A percentile compares a stretch with the other conserved stretches of the same genome.
Evolutionary conservation across 768 basidiomycete species (phyloP).

Genomic region (Tulasnella sp.): DNA sequence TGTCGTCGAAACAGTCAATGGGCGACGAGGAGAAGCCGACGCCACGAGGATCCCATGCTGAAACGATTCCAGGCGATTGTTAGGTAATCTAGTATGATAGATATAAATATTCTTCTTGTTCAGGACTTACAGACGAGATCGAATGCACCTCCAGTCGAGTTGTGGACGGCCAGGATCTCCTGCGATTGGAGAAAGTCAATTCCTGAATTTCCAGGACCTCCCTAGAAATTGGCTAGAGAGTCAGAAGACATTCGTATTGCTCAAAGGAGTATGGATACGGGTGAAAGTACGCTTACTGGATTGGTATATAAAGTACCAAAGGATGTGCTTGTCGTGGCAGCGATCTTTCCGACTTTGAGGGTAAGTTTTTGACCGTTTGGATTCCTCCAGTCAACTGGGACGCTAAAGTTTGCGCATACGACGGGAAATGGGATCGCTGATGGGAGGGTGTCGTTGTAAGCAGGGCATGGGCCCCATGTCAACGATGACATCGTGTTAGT

Average conservation of each 20-base stretch:
- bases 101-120: neutral
- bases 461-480: too few species aligned
- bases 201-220: neutral
- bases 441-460: too few species aligned
- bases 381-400: neutral
- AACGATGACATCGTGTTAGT: too few species aligned
- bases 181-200: neutral
- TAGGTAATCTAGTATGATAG: neutral
- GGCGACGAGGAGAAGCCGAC: neutral
- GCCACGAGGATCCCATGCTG: slow-evolving; percentile 6
- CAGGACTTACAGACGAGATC: slow-evolving; percentile 1
- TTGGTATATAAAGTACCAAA: neutral
- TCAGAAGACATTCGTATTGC: too few species aligned
- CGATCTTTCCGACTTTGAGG: neutral
- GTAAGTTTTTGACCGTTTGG: neutral
- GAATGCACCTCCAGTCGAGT: neutral
- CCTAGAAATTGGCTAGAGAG: neutral
- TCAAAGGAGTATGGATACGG: too few species aligned
- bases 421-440: neutral
- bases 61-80: neutral
- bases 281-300: neutral
- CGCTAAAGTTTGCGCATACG: neutral
- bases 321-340: neutral
- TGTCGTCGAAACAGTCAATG: neutral
- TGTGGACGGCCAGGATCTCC: neutral